Conservation (phyloP, 352 stramenopile genomes). For the Peronospora tabacina region DNA sequence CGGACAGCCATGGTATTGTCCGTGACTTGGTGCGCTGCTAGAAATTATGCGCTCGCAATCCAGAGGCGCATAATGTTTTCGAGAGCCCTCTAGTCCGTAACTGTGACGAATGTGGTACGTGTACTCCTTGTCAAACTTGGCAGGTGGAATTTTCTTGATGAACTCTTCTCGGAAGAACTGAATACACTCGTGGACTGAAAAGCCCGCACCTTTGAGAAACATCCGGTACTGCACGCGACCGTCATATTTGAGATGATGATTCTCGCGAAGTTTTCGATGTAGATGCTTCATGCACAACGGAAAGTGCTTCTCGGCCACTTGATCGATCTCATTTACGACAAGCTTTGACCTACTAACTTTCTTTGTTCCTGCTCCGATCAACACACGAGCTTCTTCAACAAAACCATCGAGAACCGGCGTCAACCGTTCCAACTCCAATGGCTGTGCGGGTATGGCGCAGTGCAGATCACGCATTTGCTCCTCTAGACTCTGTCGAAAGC, state of each 20-base stretch:
- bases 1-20: constrained; percentile 76
- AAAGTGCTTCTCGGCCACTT: constrained; percentile 44
- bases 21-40: constrained; percentile 36
- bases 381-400: constrained; percentile 23
- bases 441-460: constrained; percentile 34
- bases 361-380: constrained; percentile 12
- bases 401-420: constrained; percentile 34
- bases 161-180: constrained; percentile 76
- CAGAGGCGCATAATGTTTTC: constrained; percentile 60
- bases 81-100: constrained; percentile 73
- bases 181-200: constrained; percentile 70
- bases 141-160: constrained; percentile 38
- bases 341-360: constrained; percentile 8
- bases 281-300: constrained; percentile 77
- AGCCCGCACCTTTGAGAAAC: constrained; percentile 79
- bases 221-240: constrained; percentile 75
- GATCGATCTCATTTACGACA: constrained; percentile 58
- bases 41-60: constrained; percentile 54
- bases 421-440: constrained; percentile 31
- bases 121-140: constrained; percentile 80
- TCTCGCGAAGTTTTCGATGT: constrained; percentile 57
- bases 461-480: constrained; percentile 38
- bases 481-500: constrained; percentile 29
- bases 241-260: constrained; percentile 84
- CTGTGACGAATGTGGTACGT: constrained; percentile 84